A percentile compares a stretch with the other conserved stretches of the same genome.
phyloP scores from a whole-genome alignment of 768 basidiomycete species.

The Panus rudis region DNA sequence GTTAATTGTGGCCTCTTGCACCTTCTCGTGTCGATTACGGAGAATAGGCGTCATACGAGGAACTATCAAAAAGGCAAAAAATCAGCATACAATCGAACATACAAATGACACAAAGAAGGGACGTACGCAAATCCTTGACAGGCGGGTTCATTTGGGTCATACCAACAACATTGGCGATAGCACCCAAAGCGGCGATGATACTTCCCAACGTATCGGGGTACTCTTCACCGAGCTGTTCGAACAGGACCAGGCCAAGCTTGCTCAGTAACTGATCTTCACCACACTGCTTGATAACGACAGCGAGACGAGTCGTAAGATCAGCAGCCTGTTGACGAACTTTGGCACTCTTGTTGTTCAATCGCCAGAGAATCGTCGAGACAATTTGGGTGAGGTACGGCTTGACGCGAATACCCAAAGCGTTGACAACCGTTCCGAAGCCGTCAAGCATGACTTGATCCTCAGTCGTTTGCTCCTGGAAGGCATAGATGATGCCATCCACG shows the following conservation, averaged over 20 bases:
- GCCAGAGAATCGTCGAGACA: slow-evolving; percentile 98
- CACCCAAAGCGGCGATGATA: slow-evolving; percentile 97
- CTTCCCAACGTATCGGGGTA: slow-evolving; percentile 99
- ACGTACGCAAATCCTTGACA: slow-evolving; percentile 95
- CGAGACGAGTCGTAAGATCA: slow-evolving; percentile 93
- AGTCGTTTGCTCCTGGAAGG: slow-evolving; percentile 99
- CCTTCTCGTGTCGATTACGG: slow-evolving; percentile 97
- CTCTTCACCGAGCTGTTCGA: slow-evolving; percentile 98
- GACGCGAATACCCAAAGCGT: slow-evolving; percentile 88
- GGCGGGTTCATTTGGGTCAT: slow-evolving; percentile 99
- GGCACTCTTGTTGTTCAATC: slow-evolving; percentile 98
- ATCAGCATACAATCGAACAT: not conserved
- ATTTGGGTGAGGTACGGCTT: slow-evolving; percentile 99
- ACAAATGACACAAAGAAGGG: not conserved
- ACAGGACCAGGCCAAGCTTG: slow-evolving; percentile 93
- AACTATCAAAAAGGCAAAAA: slow-evolving; percentile 40
- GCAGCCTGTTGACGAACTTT: slow-evolving; percentile 99
- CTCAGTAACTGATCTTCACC: slow-evolving; percentile 94
- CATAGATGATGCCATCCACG: slow-evolving; percentile 97
- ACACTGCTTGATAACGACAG: slow-evolving; percentile 97
- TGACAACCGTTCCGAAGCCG: slow-evolving; percentile 96
- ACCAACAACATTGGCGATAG: slow-evolving; percentile 98
- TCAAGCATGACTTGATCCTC: slow-evolving; percentile 99
- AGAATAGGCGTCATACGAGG: slow-evolving; percentile 99
- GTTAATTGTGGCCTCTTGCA: slow-evolving; percentile 99